Evolutionary conservation across 192 early-diverging fungal species (phyloP), one percentile per base, ranked within the genome.

Genomic region (Phlyctochytrium arcticum): DNA sequence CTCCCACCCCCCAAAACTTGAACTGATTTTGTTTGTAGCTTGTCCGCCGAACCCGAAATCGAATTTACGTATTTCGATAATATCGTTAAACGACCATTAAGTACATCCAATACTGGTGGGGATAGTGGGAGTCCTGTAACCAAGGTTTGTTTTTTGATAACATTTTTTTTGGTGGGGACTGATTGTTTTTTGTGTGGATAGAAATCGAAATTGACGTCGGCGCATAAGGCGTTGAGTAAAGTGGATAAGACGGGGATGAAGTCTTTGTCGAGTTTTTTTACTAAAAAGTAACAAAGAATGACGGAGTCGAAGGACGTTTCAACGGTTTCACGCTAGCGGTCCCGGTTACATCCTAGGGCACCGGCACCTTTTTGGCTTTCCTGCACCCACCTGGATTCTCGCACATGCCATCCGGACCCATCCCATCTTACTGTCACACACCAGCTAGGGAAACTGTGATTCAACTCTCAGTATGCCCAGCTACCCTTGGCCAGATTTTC

Each of bases 241-340:
- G 67, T 59, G 23, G 51, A 62, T 37, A 60, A 35, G 39, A 36
- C 46, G 26, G 67, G 67, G 21, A 69, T 69, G 67, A 69, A 69
- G 53, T 54, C 26, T 54, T 61, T 69, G 19, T 24, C 67, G 6
- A 60, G 57, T 23, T 69, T 69, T 30, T 69, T 69, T 29, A 44
- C 21, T 15, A 69, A 69, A 33, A 44, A 56, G 19, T 60, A 53
- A 21, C 42, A n/a, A n/a, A n/a, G n/a, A n/a, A n/a, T n/a, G n/a
- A n/a, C n/a, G n/a, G n/a, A n/a, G n/a, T n/a, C n/a, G n/a, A n/a
- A n/a, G n/a, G n/a, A n/a, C n/a, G n/a, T n/a, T n/a, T n/a, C n/a
- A n/a, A n/a, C n/a, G n/a, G n/a, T n/a, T n/a, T n/a, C n/a, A n/a
- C n/a, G n/a, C n/a, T n/a, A n/a, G n/a, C n/a, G n/a, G n/a, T n/a